Evolutionary conservation across 2,329 filamentous ascomycete species (phyloP).

Genomic region (Stachybotrys chartarum): DNA sequence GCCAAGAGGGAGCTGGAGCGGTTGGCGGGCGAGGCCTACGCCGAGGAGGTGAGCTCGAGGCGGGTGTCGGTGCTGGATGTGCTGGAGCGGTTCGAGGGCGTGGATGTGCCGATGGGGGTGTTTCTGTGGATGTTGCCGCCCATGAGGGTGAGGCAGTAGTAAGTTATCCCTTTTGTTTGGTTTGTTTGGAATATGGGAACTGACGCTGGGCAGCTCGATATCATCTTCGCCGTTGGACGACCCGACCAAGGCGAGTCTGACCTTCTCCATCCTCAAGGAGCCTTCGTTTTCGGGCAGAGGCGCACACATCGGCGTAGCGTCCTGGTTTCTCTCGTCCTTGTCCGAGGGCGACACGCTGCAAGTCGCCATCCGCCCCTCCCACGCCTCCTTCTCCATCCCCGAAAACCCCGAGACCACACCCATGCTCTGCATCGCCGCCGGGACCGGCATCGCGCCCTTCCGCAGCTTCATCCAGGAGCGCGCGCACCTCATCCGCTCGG

Average conservation of each 20-base stretch:
- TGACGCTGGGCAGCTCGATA: constrained; percentile 44
- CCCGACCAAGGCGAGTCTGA: constrained; percentile 52
- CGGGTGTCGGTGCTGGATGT: constrained; percentile 61
- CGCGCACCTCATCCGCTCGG: constrained; percentile 40
- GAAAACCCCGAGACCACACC: constrained; percentile 35
- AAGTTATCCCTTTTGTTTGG: constrained; percentile 5
- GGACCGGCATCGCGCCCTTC: constrained; percentile 55
- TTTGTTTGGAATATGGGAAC: constrained; percentile 31
- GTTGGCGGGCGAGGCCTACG: constrained; percentile 40
- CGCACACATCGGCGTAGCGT: constrained; percentile 51
- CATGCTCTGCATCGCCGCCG: constrained; percentile 43
- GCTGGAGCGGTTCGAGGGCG: constrained; percentile 53
- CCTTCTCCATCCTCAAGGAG: constrained; percentile 58
- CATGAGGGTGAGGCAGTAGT: constrained; percentile 71
- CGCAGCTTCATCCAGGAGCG: constrained; percentile 57
- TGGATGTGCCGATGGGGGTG: constrained; percentile 54
- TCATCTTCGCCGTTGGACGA: constrained; percentile 64
- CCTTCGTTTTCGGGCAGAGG: constrained; percentile 44
- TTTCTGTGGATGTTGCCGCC: constrained; percentile 69
- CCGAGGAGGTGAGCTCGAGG: constrained; percentile 40
- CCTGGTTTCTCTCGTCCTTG: constrained; percentile 50
- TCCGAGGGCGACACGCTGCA: constrained; percentile 33
- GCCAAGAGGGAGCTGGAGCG: constrained; percentile 34
- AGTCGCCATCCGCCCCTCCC: constrained; percentile 40
- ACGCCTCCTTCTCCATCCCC: constrained; percentile 43